Evolutionary conservation across 192 early-diverging fungal genomes (phyloP).

Genomic region (Phycomyces blakesleeanus): DNA sequence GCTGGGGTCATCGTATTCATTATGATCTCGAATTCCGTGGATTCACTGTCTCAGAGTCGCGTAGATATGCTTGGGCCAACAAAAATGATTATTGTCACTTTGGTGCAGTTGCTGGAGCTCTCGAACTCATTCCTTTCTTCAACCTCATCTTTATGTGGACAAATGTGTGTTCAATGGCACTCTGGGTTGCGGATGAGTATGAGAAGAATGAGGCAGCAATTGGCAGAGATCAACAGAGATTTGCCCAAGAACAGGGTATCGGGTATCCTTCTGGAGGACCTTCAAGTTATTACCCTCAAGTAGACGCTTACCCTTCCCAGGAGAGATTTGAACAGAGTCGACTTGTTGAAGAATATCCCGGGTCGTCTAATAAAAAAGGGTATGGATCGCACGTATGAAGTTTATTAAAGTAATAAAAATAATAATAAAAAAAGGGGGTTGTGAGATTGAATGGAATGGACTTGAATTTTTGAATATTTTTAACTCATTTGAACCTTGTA

Average conservation of each 20-base stretch:
- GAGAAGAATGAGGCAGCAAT: slow-evolving; percentile 34
- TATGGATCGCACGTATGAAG: no score
- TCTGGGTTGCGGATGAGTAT: slow-evolving; percentile 63
- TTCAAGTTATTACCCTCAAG: no score
- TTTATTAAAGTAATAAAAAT: no score
- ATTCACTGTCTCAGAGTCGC: slow-evolving; percentile 38
- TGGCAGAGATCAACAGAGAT: not conserved
- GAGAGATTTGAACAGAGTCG: no score
- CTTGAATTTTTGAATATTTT: no score
- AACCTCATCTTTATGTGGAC: slow-evolving; percentile 67
- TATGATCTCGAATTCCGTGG: slow-evolving; percentile 55
- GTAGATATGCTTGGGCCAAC: slow-evolving; percentile 42
- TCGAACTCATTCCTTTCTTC: slow-evolving; percentile 60
- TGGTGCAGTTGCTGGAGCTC: slow-evolving; percentile 51
- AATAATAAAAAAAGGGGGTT: no score
- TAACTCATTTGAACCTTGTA: no score
- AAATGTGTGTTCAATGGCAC: slow-evolving; percentile 59
- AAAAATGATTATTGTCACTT: slow-evolving; percentile 29
- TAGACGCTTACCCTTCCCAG: no score
- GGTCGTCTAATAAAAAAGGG: no score
- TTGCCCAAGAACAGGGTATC: not conserved
- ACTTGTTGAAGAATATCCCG: no score
- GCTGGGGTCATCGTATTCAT: slow-evolving; percentile 48
- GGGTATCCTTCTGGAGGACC: no score
- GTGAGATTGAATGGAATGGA: no score